Base-by-base conservation (phyloP, 768 basidiomycete genomes). In the Pisolithus orientalis region DNA sequence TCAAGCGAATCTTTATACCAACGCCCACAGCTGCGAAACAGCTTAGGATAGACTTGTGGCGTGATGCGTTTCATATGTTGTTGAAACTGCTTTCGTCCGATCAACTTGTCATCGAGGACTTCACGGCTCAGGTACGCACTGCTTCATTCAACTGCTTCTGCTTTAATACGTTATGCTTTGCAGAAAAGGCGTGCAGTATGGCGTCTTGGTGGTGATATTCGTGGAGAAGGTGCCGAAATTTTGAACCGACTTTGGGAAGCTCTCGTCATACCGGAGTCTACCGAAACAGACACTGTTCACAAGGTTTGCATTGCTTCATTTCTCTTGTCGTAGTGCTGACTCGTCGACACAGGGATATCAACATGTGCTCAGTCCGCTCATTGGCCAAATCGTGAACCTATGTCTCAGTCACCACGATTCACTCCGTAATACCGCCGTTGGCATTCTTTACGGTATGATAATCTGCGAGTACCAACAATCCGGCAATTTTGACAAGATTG, bases 321-420 rank as follows among this genome's bases (percentile, higher is more conserved):
- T 17, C 31, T 5, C 5, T 1, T 40, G 9, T 21, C 25, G 8
- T 10, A 46, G 39, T 6, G 1, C 17, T 43, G 21, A 25, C 57
- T 13, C 14, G 16, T 5, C 51, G 57, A 49, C 47, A 5, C 60
- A 94, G 84, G 86, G 89, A 45, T 95, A 92, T 62, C 94, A 95
- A 73, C 75, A 83, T 1, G 82, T 85, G 38, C 80, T 95, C 40
- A 87, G 84, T 60, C 75, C 88, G 16, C 79, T 96, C 21, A 90
- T 95, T 28, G 94, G 91, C 40, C 84, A 88, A 51, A 87, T 96
- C 47, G 86, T 98, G 51, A 88, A 91, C 58, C 75, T 97, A 14
- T 97, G 95, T 65, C 75, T 98, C 49, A 96, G 94, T 56, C 91
- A 94, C 60, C 94, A 98, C 63, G 95, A 98, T 63, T 84, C 87